Percentiles rank a stretch among this genome's conserved stretches.
Evolutionary conservation across 108 stramenopile species (phyloP).

Genomic region (Cyclotella cryptica): DNA sequence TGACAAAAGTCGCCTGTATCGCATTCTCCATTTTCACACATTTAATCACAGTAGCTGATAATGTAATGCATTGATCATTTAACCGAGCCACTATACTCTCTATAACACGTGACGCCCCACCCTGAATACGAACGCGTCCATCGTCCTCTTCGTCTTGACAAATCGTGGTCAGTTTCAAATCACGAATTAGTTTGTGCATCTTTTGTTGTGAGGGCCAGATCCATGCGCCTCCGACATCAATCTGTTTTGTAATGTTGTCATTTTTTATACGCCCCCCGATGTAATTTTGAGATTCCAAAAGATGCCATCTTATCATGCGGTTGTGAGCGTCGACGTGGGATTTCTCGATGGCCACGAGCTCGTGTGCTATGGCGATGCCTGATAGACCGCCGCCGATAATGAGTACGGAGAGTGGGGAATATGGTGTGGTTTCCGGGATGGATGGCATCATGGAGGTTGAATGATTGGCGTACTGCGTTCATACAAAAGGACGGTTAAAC

Average conservation of each 20-base stretch:
- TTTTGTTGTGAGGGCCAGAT: conserved; percentile 61
- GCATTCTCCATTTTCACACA: conserved; percentile 9
- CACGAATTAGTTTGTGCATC: conserved; percentile 11
- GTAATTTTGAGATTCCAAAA: conserved; percentile 53
- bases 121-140: conserved; percentile 53
- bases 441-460: too few species aligned
- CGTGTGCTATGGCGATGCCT: too few species aligned
- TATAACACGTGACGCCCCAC: conserved; percentile 59
- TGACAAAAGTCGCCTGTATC: neutral
- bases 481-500: too few species aligned
- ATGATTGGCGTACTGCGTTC: too few species aligned
- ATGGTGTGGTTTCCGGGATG: too few species aligned
- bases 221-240: conserved; percentile 73
- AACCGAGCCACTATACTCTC: conserved; percentile 16
- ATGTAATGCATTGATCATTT: neutral
- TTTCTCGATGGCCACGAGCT: too few species aligned
- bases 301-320: conserved; percentile 26
- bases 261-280: conserved; percentile 65
- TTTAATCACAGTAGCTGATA: neutral
- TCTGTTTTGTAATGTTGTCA: conserved; percentile 35
- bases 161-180: conserved; percentile 17
- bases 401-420: too few species aligned
- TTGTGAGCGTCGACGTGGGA: too few species aligned
- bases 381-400: too few species aligned
- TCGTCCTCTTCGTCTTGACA: conserved; percentile 49